phyloP scores from a whole-genome alignment of 108 stramenopile genomes.

The Skeletonema costatum region DNA sequence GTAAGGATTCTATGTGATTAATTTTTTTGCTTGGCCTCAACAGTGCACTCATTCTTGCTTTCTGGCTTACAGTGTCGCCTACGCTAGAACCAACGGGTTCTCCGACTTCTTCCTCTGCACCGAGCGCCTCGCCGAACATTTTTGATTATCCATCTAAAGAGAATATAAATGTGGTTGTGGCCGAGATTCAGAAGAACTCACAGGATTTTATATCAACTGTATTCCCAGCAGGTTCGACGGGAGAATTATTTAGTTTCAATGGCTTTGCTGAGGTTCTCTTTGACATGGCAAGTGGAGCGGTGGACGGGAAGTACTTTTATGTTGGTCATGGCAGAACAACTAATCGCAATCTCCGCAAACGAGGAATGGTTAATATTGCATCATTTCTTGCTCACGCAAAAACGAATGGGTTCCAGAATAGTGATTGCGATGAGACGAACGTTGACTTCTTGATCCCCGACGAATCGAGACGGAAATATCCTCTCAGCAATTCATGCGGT shows the following conservation, averaged over 20 bases:
- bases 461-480: neutral
- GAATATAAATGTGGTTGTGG: conserved; percentile 7
- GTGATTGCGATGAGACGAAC: conserved; percentile 35
- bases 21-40: neutral
- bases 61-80: neutral
- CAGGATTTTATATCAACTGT: neutral
- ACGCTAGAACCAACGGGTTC: conserved; percentile 13
- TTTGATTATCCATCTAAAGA: conserved; percentile 18
- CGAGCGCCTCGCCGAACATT: conserved; percentile 23
- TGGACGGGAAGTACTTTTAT: conserved; percentile 24
- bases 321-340: conserved; percentile 33
- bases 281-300: conserved; percentile 25
- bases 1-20: neutral
- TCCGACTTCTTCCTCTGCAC: conserved; percentile 22
- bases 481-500: conserved; percentile 12
- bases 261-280: conserved; percentile 15
- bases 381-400: conserved; percentile 44
- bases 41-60: neutral
- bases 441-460: conserved; percentile 20
- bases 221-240: neutral
- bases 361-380: conserved; percentile 38
- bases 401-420: conserved; percentile 37
- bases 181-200: neutral
- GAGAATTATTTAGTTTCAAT: conserved; percentile 20
- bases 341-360: conserved; percentile 12